phyloP scores from a whole-genome alignment of 495 filamentous ascomycete species.

The Lindgomyces ingoldianus region DNA sequence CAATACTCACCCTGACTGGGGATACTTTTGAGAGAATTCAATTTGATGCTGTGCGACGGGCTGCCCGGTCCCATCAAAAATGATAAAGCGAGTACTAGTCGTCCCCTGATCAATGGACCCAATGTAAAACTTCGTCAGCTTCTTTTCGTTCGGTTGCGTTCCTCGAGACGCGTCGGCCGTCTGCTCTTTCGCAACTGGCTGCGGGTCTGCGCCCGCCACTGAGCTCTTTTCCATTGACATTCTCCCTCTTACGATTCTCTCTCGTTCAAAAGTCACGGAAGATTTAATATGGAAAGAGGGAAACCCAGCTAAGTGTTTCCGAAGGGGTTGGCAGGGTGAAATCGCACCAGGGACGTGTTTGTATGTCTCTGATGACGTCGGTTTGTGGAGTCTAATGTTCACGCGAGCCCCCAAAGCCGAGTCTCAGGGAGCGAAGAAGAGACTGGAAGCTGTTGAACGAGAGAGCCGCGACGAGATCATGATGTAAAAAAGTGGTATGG shows the following conservation, averaged over 20 bases:
- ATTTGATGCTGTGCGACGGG: constrained; percentile 87
- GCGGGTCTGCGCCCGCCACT: constrained; percentile 11
- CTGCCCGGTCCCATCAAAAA: constrained; percentile 79
- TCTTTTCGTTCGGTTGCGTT: constrained; percentile 28
- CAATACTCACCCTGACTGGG: constrained; percentile 76
- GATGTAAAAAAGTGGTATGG: background rate
- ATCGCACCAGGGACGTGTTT: background rate
- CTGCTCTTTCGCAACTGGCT: constrained; percentile 33
- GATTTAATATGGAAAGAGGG: background rate
- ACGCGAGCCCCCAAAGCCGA: background rate
- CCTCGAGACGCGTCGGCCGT: background rate
- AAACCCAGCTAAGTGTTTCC: background rate
- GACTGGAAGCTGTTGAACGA: background rate
- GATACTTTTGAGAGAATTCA: constrained; percentile 87
- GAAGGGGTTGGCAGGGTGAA: background rate
- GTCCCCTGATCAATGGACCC: constrained; percentile 90
- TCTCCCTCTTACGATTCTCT: background rate
- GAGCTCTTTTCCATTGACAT: constrained; percentile 27
- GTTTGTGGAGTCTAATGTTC: background rate
- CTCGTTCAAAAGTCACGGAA: background rate
- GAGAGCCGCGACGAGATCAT: constrained; percentile 1
- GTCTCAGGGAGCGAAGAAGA: constrained; percentile 6
- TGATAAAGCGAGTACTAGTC: constrained; percentile 88
- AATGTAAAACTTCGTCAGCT: constrained; percentile 52
- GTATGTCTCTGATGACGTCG: background rate